Base-by-base conservation (phyloP, 148 eudicot genomes). In the Rhododendron henanense region DNA sequence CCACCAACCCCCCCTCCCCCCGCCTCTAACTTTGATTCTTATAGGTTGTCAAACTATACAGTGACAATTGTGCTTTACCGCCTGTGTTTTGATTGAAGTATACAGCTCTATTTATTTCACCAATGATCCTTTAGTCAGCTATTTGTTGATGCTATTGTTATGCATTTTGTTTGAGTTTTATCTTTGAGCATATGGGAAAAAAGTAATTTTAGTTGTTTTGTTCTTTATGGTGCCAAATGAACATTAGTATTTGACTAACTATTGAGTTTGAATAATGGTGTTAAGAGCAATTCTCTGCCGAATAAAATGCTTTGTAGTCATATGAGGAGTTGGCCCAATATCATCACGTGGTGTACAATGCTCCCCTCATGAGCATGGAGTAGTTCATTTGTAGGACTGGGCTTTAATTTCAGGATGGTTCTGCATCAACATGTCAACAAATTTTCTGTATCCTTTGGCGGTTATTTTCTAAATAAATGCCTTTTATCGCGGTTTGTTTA, bases 91-190 rank as follows among this genome's bases (percentile, higher is more conserved):
- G 79, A 75, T 75, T 5, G 23, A 5, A 19, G 65, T 19, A 15
- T 33, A 33, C 35, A 41, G 25, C 25, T 41, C 50, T 21, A 18
- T 6, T 23, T 76, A 78, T 78, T 78, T n/a, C 15, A 44, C n/a
- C 23, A 50, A 3, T 21, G 31, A 6, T 44, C 53, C 53, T 21
- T 78, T 45, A 15, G 4, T 78, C 1, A 8, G 15, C 33, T 45
- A 45, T 16, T 19, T 21, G 2, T 21, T 41, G 81, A 9, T 78
- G 53, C 33, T 44, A 19, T 78, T 41, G 9, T 9, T 8, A 78
- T 44, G 81, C 81, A 78, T 78, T 41, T 78, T 78, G 45, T 78
- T 78, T 78, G 4, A 35, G 81, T 78, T 78, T 23, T 45, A 78
- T 23, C 81, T 41, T 41, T 45, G 81, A 78, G 33, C 51, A 45